Base-by-base conservation (phyloP, 495 filamentous ascomycete genomes). In the Talaromyces stipitatus region DNA sequence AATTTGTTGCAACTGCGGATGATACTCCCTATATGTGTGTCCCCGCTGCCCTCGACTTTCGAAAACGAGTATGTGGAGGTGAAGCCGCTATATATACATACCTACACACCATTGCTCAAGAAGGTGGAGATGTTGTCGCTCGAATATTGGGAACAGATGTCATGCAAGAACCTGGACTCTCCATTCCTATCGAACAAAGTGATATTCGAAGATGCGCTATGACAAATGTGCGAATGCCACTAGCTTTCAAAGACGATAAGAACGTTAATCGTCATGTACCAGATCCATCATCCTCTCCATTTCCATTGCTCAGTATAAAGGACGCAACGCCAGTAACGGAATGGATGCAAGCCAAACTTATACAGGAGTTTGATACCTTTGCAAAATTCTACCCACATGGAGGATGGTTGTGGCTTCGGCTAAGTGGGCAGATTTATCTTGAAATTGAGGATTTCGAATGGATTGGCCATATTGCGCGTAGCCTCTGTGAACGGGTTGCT, bases 351-450 rank as follows among this genome's bases (percentile, higher is more conserved):
- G 65, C 70, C 30, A 73, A 53, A 20, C 59, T 90, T 50, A 67
- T 79, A 24, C 66, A 76, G 1, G 81, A 90, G 33, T 83, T 84
- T 62, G 73, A 85, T 33, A 91, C 90, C 0, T 92, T 88, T 67
- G 72, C 92, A 26, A 76, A 85, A 0, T 62, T 89, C 7, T 82
- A 80, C 51, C 69, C 70, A 8, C 85, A 90, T 65, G 73, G 68
- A 2, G 79, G 78, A 2, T 69, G 69, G 26, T 75, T 81, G 63
- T 96, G 87, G 89, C 77, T 77, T 4, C 72, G 92, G 27, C 61
- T 96, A 33, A 90, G 85, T 66, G 90, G 78, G 11, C 90, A 96
- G 78, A 75, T 90, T 0, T 97, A 89, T 69, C 65, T 96, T 33
- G 89, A 90, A 32, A 64, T 82, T 54, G 76, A 75, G 1, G 91